Base-by-base conservation (phyloP, 345 rosid species). In the Linum trigynum region DNA sequence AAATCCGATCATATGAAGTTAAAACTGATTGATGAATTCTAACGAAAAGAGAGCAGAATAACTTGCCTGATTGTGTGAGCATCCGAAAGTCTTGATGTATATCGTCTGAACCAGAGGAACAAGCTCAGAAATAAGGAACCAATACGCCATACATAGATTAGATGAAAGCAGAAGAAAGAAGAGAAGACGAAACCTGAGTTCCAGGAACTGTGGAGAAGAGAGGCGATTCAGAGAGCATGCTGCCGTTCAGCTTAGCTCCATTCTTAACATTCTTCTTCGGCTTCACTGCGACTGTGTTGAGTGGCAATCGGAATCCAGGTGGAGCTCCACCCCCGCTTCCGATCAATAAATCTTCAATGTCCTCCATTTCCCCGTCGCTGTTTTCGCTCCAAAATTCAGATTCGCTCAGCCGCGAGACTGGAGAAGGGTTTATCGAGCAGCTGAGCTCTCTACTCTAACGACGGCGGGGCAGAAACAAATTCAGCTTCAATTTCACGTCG, bases 11-110 rank as follows among this genome's bases (percentile, higher is more conserved):
- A 1, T 55, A 8, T 59, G 32, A 38, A 16, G 32, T 45, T 11
- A 7, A 40, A 40, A 59, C 32, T 23, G 32, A 23, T 23, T 23
- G 9, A 32, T 16, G 23, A 23, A 9, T 8, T 61, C 36, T 50
- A 38, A 43, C 4, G 2, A 64, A 17, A 6, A 15, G 9, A 45
- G 65, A 15, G 9, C 14, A 11, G 61, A 3, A 59, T 12, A 43
- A 76, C 86, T 83, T 75, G 82, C 96, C 92, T 84, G 89, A 69
- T 89, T 89, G 79, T 92, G 98, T 0, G 98, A 92, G 81, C 98
- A 92, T 66, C 98, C 98, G 71, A 92, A 89, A 5, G 98, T 89
- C 86, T 87, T 92, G 70, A 89, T 71, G 77, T 83, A 87, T 59
- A 89, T 87, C 1, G 83, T 84, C 95, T 89, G 83, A 67, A 48